These are phyloP conservation scores for Suillus weaverae DNA, from an alignment of 768 basidiomycete species.

Conservation along the genomic window DNA sequence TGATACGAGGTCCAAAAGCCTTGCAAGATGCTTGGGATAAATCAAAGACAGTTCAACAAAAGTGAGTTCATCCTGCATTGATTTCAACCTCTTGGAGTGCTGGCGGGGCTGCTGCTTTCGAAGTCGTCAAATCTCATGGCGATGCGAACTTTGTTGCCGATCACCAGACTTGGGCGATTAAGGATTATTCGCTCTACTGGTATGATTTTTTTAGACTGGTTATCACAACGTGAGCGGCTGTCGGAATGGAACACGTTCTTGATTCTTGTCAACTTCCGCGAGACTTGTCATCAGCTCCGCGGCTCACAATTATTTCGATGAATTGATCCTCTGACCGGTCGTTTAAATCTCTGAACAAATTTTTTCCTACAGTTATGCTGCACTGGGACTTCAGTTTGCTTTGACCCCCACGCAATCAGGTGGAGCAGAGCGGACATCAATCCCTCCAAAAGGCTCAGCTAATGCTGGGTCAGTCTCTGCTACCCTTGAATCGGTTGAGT, in stretches of 20 bases:
- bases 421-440: conserved; percentile 52
- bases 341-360: neutral
- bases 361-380: conserved; percentile 57
- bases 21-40: conserved; percentile 88
- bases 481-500: neutral
- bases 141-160: neutral
- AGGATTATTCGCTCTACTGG: neutral
- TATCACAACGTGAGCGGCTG: neutral
- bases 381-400: conserved; percentile 69
- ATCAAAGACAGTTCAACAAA: conserved; percentile 85
- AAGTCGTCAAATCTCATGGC: neutral
- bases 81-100: neutral
- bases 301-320: conserved; percentile 4
- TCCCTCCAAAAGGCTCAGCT: neutral
- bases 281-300: neutral
- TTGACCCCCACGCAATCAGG: conserved; percentile 70
- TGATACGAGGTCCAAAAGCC: conserved; percentile 77
- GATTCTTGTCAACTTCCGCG: neutral
- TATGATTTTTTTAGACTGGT: neutral
- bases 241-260: neutral
- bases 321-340: conserved; percentile 4
- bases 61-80: conserved; percentile 50
- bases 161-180: neutral
- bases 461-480: neutral
- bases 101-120: neutral